These are phyloP conservation scores for Physaria fendleri DNA, from an alignment of 345 rosid genomes.

Conservation along the genomic window DNA sequence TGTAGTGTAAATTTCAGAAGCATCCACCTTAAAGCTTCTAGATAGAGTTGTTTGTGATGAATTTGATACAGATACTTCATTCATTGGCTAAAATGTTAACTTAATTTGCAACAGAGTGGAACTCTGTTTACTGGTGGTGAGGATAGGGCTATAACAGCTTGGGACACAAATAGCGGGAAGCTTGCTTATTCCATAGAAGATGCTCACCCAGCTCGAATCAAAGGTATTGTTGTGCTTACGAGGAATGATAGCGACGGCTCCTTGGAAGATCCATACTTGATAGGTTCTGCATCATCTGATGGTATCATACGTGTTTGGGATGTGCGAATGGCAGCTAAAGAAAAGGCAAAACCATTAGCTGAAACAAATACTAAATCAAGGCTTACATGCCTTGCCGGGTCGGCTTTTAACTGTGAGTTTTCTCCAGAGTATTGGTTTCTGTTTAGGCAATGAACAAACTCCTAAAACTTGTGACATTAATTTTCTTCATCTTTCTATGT, in stretches of 20 bases:
- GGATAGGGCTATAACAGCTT: slow-evolving; percentile 71
- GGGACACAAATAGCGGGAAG: slow-evolving; percentile 84
- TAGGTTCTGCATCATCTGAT: slow-evolving; percentile 88
- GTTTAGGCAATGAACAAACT: neutral
- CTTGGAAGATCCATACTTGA: slow-evolving; percentile 56
- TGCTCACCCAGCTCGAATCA: slow-evolving; percentile 81
- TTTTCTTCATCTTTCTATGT: neutral
- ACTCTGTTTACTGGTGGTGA: slow-evolving; percentile 83
- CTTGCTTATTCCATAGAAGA: slow-evolving; percentile 63
- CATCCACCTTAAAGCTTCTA: neutral
- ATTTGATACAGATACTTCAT: neutral
- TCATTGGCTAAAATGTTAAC: neutral
- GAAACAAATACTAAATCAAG: slow-evolving; percentile 81
- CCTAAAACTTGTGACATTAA: neutral
- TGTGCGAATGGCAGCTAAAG: slow-evolving; percentile 59
- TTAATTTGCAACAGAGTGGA: slow-evolving; percentile 48
- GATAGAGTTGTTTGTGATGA: neutral
- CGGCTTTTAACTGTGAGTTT: slow-evolving; percentile 59
- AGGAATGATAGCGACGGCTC: slow-evolving; percentile 34
- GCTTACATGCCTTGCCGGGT: slow-evolving; percentile 89
- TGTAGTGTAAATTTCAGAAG: neutral
- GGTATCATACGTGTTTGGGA: slow-evolving; percentile 96
- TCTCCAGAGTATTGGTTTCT: neutral
- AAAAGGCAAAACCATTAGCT: slow-evolving; percentile 64
- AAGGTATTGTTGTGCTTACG: slow-evolving; percentile 71